Percentiles rank a stretch among this genome's conserved stretches.
phyloP scores from a whole-genome alignment of 192 early-diverging fungal genomes.

The Linderina pennispora region DNA sequence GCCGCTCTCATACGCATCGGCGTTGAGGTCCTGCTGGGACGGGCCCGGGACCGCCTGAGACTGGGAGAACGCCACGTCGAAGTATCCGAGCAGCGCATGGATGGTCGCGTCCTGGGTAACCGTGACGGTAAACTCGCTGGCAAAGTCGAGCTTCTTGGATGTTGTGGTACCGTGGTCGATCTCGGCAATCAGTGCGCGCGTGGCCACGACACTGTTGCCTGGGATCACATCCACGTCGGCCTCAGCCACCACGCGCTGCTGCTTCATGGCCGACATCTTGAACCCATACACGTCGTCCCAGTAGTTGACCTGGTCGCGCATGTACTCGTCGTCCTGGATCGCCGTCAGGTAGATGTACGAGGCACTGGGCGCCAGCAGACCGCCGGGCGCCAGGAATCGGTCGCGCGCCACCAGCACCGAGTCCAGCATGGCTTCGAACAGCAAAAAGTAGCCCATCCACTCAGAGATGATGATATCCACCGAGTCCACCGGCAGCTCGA shows the following conservation, averaged over 20 bases:
- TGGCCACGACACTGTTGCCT: slow-evolving; percentile 60
- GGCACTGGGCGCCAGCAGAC: slow-evolving; percentile 81
- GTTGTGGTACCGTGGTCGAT: slow-evolving; percentile 68
- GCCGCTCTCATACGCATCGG: slow-evolving; percentile 8
- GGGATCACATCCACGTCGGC: slow-evolving; percentile 78
- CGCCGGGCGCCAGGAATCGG: slow-evolving; percentile 90
- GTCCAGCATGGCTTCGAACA: slow-evolving; percentile 93
- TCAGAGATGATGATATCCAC: slow-evolving; percentile 97
- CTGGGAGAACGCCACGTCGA: slow-evolving; percentile 84
- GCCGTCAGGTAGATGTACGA: slow-evolving; percentile 91
- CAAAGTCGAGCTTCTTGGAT: slow-evolving; percentile 67
- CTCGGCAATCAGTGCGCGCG: slow-evolving; percentile 58
- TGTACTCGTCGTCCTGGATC: slow-evolving; percentile 72
- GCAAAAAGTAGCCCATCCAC: slow-evolving; percentile 92
- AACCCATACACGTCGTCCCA: slow-evolving; percentile 97
- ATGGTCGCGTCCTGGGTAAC: slow-evolving; percentile 58
- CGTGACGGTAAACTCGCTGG: slow-evolving; percentile 59
- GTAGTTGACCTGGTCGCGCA: slow-evolving; percentile 71
- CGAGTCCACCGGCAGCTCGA: slow-evolving; percentile 55
- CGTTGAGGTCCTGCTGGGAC: slow-evolving; percentile 13
- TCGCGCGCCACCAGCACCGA: slow-evolving; percentile 55
- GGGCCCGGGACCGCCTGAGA: slow-evolving; percentile 24
- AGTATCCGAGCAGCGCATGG: slow-evolving; percentile 83
- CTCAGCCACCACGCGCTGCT: slow-evolving; percentile 53
- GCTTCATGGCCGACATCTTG: slow-evolving; percentile 83